Base-by-base conservation (phyloP, 2,329 filamentous ascomycete species). In the Talaromyces sp. region DNA sequence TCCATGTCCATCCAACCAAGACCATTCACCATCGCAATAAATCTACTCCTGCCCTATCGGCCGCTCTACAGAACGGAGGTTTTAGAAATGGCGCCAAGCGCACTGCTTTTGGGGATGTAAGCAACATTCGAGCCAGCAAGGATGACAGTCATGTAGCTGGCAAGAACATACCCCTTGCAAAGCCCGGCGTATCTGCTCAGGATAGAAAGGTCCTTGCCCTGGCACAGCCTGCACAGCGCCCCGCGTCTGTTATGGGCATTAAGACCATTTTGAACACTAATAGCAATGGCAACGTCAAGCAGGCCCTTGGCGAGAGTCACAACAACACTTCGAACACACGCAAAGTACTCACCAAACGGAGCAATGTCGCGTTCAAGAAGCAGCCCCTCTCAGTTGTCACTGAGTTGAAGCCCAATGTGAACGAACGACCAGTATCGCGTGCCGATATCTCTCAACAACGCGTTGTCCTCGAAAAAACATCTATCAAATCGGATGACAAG, bases 1-100 rank as follows among this genome's bases (percentile, higher is more conserved):
- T 83, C 62, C 76, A 81, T 62, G 78, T 76, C 50, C 73, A 75
- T 62, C 68, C 82, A 66, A 85, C 85, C 70, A 87, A 87, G 75
- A 81, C 85, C 62, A 81, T 93, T 67, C 91, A 96, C 71, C 88
- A 92, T 72, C 89, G 90, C 68, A 89, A 92, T 80, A 96, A 96
- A 79, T 96, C 93, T 9, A 88, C 84, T 39, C 87, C 77, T 77
- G 89, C 78, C 78, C 85, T 84, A 70, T 91, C 79, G 71, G 81
- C 74, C 70, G 72, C 85, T 66, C 75, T 83, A 67, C 81, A 83
- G 67, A 83, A 82, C 59, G 83, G 81, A 65, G 83, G 82, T 45
- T 78, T 88, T 68, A 91, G 89, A 77, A 83, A 84, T 62, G 83
- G 86, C 65, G 83, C 88, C 63, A 95, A 93, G 81, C 88, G 93